phyloP scores from a whole-genome alignment of 208 protist genomes.

The Leishmania amazonensis region DNA sequence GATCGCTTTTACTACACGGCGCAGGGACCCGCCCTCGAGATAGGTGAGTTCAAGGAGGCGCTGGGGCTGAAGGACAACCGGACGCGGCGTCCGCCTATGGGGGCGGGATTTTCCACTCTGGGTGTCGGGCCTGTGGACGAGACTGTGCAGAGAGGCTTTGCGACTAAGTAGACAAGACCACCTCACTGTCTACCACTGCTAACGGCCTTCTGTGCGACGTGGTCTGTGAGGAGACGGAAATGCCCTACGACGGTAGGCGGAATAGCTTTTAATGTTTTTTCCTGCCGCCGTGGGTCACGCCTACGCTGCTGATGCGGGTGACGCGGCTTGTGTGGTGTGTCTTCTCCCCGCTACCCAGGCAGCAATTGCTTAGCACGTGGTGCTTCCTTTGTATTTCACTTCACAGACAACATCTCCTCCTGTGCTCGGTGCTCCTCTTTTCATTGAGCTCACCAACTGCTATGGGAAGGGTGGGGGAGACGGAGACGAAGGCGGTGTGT shows the following conservation, averaged over 20 bases:
- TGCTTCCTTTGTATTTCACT: background rate
- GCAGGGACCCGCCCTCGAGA: conserved; percentile 78
- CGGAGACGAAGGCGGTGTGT: background rate
- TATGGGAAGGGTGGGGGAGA: background rate
- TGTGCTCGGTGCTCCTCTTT: background rate
- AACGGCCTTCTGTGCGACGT: background rate
- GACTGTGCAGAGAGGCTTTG: conserved; percentile 11
- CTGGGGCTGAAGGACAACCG: conserved; percentile 89
- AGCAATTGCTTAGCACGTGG: background rate
- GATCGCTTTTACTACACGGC: conserved; percentile 86
- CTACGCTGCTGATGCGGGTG: background rate
- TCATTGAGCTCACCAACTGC: background rate
- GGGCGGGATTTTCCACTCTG: conserved; percentile 74
- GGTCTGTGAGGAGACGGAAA: background rate
- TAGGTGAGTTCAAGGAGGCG: conserved; percentile 87
- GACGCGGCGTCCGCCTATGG: conserved; percentile 46
- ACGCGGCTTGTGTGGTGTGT: background rate
- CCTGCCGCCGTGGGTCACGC: background rate
- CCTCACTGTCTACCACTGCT: background rate
- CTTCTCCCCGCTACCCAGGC: background rate
- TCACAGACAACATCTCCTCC: background rate
- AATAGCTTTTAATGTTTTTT: background rate
- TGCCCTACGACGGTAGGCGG: background rate
- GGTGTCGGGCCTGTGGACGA: conserved; percentile 34
- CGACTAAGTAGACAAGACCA: conserved; percentile 23